Base-by-base conservation (phyloP, 1,284 basidiomycete species). In the Rhodotorula sp. region DNA sequence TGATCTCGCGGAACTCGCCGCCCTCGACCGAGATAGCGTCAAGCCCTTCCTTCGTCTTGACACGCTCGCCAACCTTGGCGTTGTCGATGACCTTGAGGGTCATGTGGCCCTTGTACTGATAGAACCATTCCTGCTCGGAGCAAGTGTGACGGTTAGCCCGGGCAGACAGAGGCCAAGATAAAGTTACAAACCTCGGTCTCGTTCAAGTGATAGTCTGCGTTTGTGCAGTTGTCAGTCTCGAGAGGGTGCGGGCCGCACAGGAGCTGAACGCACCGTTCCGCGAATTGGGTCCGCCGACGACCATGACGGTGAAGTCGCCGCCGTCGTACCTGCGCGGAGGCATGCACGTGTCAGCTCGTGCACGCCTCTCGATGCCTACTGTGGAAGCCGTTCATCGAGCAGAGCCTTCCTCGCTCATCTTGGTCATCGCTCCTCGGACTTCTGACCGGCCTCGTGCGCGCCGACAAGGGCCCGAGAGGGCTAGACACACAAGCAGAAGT, bases 241-340 rank as follows among this genome's bases (percentile, higher is more conserved):
- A 4, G 21, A 49, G 63, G 19, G 25, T 23, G 25, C 19, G 16
- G 14, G 7, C 23, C 45, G 1, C 41, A 2, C 3, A 21, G 21
- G 41, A 14, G n/a, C 25, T 34, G 9, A 2, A 50, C 71, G 62
- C 16, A 77, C 77, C 77, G 70, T 90, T 91, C 60, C 93, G 85
- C 80, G 92, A 88, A 80, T 97, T 97, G 0, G 93, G 94, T 0
- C 93, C 94, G 21, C 94, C 94, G 34, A 97, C 88, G 17, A 87
- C 91, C 94, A 97, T 97, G 54, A 93, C 88, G 61, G 91, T 87
- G 79, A 91, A 93, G 80, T 96, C 92, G 50, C 86, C 85, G 63
- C 91, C 91, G 66, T 88, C 86, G 81, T 94, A 95, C 66, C 96
- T 82, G 81, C 91, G 44, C 7, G 44, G 14, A 5, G 4, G 94